Percentiles rank a stretch among this genome's conserved stretches.
phyloP scores from a whole-genome alignment of 495 filamentous ascomycete species.

The Physcia stellaris region DNA sequence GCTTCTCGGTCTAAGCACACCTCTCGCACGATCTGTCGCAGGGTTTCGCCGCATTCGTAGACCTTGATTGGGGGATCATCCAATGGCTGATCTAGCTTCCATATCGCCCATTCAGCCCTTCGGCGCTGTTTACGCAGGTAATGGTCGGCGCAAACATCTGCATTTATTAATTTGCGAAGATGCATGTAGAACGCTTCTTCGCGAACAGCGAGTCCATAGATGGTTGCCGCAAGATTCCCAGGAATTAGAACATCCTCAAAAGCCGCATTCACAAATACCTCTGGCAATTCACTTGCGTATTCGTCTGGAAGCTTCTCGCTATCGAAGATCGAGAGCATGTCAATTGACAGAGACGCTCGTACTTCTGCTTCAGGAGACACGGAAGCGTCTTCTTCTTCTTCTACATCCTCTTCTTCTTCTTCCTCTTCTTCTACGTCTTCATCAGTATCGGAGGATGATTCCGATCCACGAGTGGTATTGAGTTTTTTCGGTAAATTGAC shows the following conservation, averaged over 20 bases:
- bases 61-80: slow-evolving; percentile 17
- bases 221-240: slow-evolving; percentile 35
- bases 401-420: background rate
- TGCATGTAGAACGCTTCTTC: slow-evolving; percentile 31
- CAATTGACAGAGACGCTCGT: slow-evolving; percentile 28
- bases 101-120: slow-evolving; percentile 22
- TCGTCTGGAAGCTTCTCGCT: slow-evolving; percentile 29
- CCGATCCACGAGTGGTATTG: slow-evolving; percentile 1
- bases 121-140: slow-evolving; percentile 33
- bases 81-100: slow-evolving; percentile 26
- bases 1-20: slow-evolving; percentile 24
- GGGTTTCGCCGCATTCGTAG: slow-evolving; percentile 19
- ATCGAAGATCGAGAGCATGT: slow-evolving; percentile 38
- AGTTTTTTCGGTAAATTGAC: slow-evolving; percentile 4
- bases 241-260: slow-evolving; percentile 34
- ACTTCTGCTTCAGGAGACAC: background rate
- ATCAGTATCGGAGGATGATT: slow-evolving; percentile 2
- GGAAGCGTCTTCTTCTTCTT: background rate
- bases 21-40: slow-evolving; percentile 24
- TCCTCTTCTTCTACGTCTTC: background rate
- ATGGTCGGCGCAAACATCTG: slow-evolving; percentile 31
- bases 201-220: slow-evolving; percentile 35
- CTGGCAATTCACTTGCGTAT: slow-evolving; percentile 27
- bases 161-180: slow-evolving; percentile 33
- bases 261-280: slow-evolving; percentile 15